Percentiles rank a stretch among this genome's conserved stretches.
phyloP scores from a whole-genome alignment of 225 moss, liverwort and hornwort genomes.

The Ulota crispa region DNA sequence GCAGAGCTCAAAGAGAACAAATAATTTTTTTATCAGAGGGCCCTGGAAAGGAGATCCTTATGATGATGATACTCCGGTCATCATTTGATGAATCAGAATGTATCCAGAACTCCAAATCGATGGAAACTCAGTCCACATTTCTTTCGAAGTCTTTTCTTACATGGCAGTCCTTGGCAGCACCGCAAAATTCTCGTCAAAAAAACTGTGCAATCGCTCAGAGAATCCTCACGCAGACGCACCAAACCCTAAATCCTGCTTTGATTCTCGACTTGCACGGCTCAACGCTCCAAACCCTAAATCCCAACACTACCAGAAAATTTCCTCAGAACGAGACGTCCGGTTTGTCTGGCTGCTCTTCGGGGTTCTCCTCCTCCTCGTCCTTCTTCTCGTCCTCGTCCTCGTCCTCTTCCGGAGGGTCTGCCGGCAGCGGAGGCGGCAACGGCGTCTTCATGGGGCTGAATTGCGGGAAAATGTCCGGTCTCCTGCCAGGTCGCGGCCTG shows the following conservation, averaged over 20 bases:
- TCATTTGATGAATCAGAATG: neutral
- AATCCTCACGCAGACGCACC: conserved; percentile 30
- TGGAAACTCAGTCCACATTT: neutral
- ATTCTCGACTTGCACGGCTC: conserved; percentile 22
- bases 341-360: conserved; percentile 91
- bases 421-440: conserved; percentile 78
- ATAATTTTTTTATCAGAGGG: neutral
- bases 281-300: conserved; percentile 21
- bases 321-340: conserved; percentile 50
- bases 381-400: conserved; percentile 85
- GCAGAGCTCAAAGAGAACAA: neutral
- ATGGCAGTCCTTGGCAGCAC: neutral
- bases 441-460: conserved; percentile 99
- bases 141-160: neutral
- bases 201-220: conserved; percentile 9
- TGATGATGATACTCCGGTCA: neutral
- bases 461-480: conserved; percentile 96
- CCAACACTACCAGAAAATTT: conserved; percentile 22
- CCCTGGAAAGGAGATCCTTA: neutral
- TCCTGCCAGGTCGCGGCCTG: conserved; percentile 80
- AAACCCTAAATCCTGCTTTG: conserved; percentile 20
- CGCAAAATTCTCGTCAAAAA: neutral
- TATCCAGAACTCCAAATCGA: neutral
- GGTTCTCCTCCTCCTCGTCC: conserved; percentile 87
- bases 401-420: conserved; percentile 90